Evolutionary conservation across 192 early-diverging fungal genomes (phyloP), one percentile per base, ranked within the genome.

Genomic region (Dispira parvispora): DNA sequence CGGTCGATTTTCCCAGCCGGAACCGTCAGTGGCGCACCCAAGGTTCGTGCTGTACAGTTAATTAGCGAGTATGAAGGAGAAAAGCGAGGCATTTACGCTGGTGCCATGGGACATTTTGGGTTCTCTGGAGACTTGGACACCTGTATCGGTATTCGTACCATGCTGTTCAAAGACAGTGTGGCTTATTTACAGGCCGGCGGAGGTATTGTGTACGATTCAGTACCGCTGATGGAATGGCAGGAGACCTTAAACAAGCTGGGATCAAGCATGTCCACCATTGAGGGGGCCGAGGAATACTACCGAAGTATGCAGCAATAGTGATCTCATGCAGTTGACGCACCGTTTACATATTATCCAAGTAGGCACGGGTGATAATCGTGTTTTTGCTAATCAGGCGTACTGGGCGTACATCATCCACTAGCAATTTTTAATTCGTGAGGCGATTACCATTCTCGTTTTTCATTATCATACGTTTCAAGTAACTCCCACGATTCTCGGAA

Each of bases 1-100:
- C 78, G 96, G 52, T 89, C 90, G 20, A 95, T 98, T 52, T 97
- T 99, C 72, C 96, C 96, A 5, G 96, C 96, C 10, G 94, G 96
- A 16, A 99, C 96, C 23, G 87, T 98, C 25, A 89, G 87, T n/a
- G 96, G 96, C 50, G 94, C 96, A 38, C 96, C 96, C 50, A 99
- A 99, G 76, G 91, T 99, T 47, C 80, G 88, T 43, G 96, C 96
- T 18, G 87, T 99, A 76, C 90, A 96, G 73, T 75, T 99, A 46
- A 96, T 99, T 68, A 83, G 84, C 62, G 87, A 83, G 12, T 74
- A 88, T 46, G 96, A 99, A 73, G 77, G 78, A 46, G 89, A 93
- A 66, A 94, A 92, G 69, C 88, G 96, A 38, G 96, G 96, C 43
- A 75, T 92, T 6, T 92, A 90, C 66, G 87, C 85, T 62, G 87